Evolutionary conservation across 2,329 filamentous ascomycete species (phyloP), one percentile per base, ranked within the genome.

Genomic region (Colletotrichum sp.): DNA sequence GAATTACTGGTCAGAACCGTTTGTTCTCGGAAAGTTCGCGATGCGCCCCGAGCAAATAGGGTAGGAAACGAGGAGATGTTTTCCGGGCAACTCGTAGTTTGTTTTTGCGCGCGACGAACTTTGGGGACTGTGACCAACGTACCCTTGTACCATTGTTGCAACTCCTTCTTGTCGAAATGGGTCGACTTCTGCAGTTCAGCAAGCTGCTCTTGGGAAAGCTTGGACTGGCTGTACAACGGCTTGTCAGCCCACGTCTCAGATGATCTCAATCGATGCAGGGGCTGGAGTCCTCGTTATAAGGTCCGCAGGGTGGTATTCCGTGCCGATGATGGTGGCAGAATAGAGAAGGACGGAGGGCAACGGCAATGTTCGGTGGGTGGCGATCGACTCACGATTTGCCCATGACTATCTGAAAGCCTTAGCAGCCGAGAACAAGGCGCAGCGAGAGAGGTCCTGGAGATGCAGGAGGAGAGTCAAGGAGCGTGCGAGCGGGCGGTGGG

Each of bases 111-210:
- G 51, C 27, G 67, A 13, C 29, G 13, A 31, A n/a, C 18, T 21
- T 69, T 29, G 67, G 34, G 57, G 24, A 54, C 31, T 27, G 6
- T 27, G 59, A 38, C 58, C 18, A 61, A 77, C 91, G 77, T 85
- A 98, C 97, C 97, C 90, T 98, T 98, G 87, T 99, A 98, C 97
- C 97, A 99, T 92, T 98, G 96, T 84, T 99, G 97, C 83, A 99
- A 86, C 86, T 99, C 97, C 89, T 98, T 98, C 93, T 98, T 98
- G 86, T 99, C 97, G 82, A 99, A 99, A 86, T 98, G 95, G 77
- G 97, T 99, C 75, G 95, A 95, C 88, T 95, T 97, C 84, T 98
- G 96, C 78, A 99, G 92, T 86, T 99, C 97, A 78, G 91, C 91
- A 82, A 99, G 94, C 90, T 99, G 95, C 85, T 98, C 94, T 84